phyloP scores from a whole-genome alignment of 2,329 filamentous ascomycete genomes.

The Fusarium sp. region DNA sequence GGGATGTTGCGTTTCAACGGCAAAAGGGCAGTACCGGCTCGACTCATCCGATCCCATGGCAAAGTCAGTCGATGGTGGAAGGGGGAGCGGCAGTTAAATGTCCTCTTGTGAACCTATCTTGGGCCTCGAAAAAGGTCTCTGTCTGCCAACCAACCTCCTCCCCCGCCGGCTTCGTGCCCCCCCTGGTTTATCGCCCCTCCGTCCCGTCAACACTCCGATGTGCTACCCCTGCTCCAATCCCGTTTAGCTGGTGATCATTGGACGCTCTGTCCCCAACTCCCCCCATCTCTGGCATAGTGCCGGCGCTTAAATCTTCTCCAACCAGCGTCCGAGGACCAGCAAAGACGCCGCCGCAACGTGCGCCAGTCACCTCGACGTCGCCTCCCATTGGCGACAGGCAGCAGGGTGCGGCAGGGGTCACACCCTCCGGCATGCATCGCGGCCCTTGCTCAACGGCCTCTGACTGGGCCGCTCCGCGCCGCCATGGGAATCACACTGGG shows the following conservation, averaged over 20 bases:
- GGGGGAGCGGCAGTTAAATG: slow-evolving; percentile 7
- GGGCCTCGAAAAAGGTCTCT: slow-evolving; percentile 2
- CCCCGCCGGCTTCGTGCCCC: slow-evolving; percentile 3
- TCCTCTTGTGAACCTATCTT: neutral
- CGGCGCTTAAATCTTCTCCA: slow-evolving; percentile 44
- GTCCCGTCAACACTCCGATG: slow-evolving; percentile 1
- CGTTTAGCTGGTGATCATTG: slow-evolving; percentile 23
- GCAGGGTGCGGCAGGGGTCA: slow-evolving; percentile 34
- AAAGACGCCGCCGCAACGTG: slow-evolving; percentile 1
- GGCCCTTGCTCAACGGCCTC: slow-evolving; percentile 30
- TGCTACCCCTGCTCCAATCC: slow-evolving; percentile 9
- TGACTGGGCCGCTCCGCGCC: slow-evolving; percentile 44
- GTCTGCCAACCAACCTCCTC: slow-evolving; percentile 8
- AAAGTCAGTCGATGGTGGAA: slow-evolving; percentile 29
- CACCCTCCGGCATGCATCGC: slow-evolving; percentile 36
- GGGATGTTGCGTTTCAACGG: neutral
- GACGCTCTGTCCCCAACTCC: neutral
- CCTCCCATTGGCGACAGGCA: slow-evolving; percentile 35
- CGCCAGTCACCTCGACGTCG: slow-evolving; percentile 10
- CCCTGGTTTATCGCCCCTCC: neutral
- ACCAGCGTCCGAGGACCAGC: slow-evolving; percentile 27
- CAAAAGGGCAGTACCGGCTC: slow-evolving; percentile 8
- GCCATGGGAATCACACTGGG: slow-evolving; percentile 44
- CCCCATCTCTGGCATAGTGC: slow-evolving; percentile 32
- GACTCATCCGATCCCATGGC: slow-evolving; percentile 36